Base-by-base conservation (phyloP, 768 basidiomycete species). In the Russula virescens region DNA sequence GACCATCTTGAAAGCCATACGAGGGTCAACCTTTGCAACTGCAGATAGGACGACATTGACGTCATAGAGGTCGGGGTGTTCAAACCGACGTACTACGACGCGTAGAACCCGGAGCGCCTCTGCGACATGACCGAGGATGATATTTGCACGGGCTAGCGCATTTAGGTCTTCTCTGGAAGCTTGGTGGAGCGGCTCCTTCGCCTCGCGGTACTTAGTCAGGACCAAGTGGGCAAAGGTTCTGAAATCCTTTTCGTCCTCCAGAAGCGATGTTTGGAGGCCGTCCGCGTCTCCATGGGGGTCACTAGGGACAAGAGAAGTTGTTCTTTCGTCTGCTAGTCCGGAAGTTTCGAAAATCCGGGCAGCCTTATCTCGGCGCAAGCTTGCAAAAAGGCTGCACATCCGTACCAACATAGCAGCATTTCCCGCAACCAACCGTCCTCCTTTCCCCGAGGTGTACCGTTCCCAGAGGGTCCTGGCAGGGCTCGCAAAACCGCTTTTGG, bases 41-140 rank as follows among this genome's bases (percentile, higher is more conserved):
- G 79, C 81, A 3, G 77, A 75, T 58, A 90, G 76, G 45, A 78
- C 79, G 53, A 90, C 81, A 68, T 88, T 88, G 54, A 87, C 74
- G 68, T 90, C 88, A 69, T 82, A 75, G 43, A 79, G 65, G 71
- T 89, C 86, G 18, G 86, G 86, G 55, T 79, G 68, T 69, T 85
- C 81, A 59, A 69, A 72, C 53, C 83, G 81, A 25, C 71, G 65
- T 45, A 82, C 69, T 42, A 88, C 69, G 58, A 79, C 60, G 55
- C 74, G 75, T 68, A 89, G 74, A 25, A 77, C 73, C 11, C 71
- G 67, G 59, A 86, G 75, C 2, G 83, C 86, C 45, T 79, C 75
- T 48, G 67, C 52, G 65, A 78, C 70, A 50, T 78, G 70, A 23
- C 82, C 84, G 26, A 84, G 72, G 61, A 87, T 77, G 67, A 87